Evolutionary conservation across 345 rosid genomes (phyloP), one percentile per base, ranked within the genome.

Genomic region (Hirschfeldia incana): DNA sequence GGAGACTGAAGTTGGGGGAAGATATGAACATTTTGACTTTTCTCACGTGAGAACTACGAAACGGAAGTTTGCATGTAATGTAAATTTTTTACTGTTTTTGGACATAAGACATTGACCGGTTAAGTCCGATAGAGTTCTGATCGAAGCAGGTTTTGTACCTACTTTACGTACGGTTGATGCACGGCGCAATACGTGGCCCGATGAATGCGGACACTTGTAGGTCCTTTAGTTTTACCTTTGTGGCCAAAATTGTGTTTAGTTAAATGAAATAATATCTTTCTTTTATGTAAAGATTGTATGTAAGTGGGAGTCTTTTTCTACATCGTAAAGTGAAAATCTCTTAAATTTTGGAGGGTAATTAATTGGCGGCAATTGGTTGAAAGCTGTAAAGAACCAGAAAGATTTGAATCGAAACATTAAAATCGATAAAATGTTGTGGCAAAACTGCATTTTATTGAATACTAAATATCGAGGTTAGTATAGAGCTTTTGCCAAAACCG

Each of bases 121-220:
- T 67, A 60, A 55, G 17, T 67, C 65, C 77, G 46, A 33, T 15
- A 26, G 49, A n/a, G 1, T 4, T 9, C 17, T 64, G 72, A 49
- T 58, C 77, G 73, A 42, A 67, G 73, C 63, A 39, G 63, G 42
- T 32, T 27, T 53, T 53, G 27, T 59, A 73, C 61, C 58, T 21
- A 49, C 82, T 73, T 73, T 79, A 66, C 57, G 87, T 79, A 82
- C 84, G 87, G 85, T 80, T 85, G 68, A 85, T 82, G 85, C 87
- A 85, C 82, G 85, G 87, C 87, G 84, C 72, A 12, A 85, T 82
- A 67, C 84, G 82, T 82, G 87, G 84, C 29, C 84, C 87, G 87
- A 64, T 85, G 82, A 85, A 85, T 82, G 85, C 87, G 87, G 85
- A 32, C 67, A 58, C 21, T 53, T 4, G 1, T 57, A 83, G 78